Conservation (phyloP, 1,139 yeast genomes). For the Hansenula sp. region DNA sequence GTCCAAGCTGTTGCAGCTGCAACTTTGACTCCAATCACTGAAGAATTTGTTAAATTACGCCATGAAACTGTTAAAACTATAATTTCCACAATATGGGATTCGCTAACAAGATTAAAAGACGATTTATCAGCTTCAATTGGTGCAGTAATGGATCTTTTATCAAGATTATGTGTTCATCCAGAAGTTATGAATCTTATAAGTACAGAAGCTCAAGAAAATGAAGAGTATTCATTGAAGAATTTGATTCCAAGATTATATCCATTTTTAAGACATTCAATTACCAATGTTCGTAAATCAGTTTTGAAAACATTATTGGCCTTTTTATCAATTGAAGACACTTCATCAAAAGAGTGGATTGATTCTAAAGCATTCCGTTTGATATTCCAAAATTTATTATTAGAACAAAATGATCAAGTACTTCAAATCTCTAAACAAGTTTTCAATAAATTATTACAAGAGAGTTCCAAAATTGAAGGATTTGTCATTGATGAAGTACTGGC, state of each 20-base stretch:
- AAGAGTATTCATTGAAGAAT: slow-evolving; percentile 57
- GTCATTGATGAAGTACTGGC: slow-evolving; percentile 45
- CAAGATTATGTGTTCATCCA: slow-evolving; percentile 80
- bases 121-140: slow-evolving; percentile 95
- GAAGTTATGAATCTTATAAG: slow-evolving; percentile 72
- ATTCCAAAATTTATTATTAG: slow-evolving; percentile 84
- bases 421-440: slow-evolving; percentile 64
- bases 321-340: slow-evolving; percentile 60
- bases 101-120: slow-evolving; percentile 78
- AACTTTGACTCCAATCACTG: slow-evolving; percentile 84
- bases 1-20: slow-evolving; percentile 98
- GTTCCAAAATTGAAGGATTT: slow-evolving; percentile 32
- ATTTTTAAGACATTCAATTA: slow-evolving; percentile 88
- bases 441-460: slow-evolving; percentile 48
- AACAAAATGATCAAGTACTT: slow-evolving; percentile 76
- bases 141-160: slow-evolving; percentile 90
- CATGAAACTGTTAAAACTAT: slow-evolving; percentile 59
- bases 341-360: slow-evolving; percentile 75
- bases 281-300: slow-evolving; percentile 88
- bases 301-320: slow-evolving; percentile 78
- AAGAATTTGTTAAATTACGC: slow-evolving; percentile 70
- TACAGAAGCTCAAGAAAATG: slow-evolving; percentile 46
- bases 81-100: slow-evolving; percentile 81
- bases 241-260: slow-evolving; percentile 93
- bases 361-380: slow-evolving; percentile 68